phyloP scores from a whole-genome alignment of 257 asterid genomes.

The Solanum bulbocastanum region DNA sequence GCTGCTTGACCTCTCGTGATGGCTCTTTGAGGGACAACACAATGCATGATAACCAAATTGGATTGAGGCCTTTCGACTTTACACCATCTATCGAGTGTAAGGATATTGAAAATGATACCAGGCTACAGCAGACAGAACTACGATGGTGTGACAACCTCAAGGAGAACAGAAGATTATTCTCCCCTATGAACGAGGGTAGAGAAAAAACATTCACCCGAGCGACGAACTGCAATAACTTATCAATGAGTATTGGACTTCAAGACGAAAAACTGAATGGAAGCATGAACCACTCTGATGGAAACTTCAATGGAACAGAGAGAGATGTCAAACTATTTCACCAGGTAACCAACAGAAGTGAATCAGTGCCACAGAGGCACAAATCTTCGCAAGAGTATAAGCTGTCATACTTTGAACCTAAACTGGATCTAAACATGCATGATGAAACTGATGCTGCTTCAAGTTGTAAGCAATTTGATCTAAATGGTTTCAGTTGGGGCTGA shows the following conservation, averaged over 20 bases:
- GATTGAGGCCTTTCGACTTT: conserved; percentile 24
- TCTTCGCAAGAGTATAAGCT: conserved; percentile 23
- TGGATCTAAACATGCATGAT: conserved; percentile 64
- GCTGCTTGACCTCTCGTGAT: conserved; percentile 73
- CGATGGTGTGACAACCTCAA: conserved; percentile 43
- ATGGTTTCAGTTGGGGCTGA: conserved; percentile 62
- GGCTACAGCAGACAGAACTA: conserved; percentile 26
- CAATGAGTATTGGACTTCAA: conserved; percentile 60
- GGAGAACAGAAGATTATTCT: conserved; percentile 21
- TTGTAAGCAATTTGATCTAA: conserved; percentile 63
- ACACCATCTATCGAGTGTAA: conserved; percentile 18
- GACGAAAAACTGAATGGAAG: conserved; percentile 34
- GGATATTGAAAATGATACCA: conserved; percentile 18
- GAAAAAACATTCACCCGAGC: conserved; percentile 24
- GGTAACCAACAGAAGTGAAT: conserved; percentile 5
- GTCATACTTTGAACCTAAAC: conserved; percentile 40
- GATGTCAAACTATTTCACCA: conserved; percentile 12
- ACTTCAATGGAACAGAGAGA: conserved; percentile 23
- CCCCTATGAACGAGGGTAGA: conserved; percentile 21
- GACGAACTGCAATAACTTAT: conserved; percentile 26
- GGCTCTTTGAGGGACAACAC: conserved; percentile 53
- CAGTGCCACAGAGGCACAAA: conserved; percentile 33
- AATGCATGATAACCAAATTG: conserved; percentile 27
- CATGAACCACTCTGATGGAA: conserved; percentile 3
- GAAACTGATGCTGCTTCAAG: conserved; percentile 46